Base-by-base conservation (phyloP, 108 stramenopile genomes). In the Nitzschia sp. region DNA sequence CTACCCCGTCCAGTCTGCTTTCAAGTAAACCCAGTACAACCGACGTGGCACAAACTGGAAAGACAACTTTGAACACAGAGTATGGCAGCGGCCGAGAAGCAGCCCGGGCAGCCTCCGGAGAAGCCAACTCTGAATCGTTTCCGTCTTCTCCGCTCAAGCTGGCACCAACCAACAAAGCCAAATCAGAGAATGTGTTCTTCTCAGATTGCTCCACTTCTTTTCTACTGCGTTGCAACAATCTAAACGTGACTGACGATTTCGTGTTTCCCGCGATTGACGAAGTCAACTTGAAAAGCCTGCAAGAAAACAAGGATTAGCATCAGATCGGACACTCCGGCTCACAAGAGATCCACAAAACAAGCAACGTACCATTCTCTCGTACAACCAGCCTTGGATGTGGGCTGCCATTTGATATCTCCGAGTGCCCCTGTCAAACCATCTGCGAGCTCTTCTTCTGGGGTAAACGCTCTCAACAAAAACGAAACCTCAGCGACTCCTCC, bases 21-120 rank as follows among this genome's bases (percentile, higher is more conserved):
- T 93, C 91, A n/a, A 93, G 43, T 64, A 90, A 90, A 42, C 88
- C 82, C 61, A 93, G 69, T 2, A 84, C 88, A 39, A 86, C 87
- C 63, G 80, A 83, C 6, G 91, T 90, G 9, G 91, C 87, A 44
- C 76, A 50, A 8, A 87, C 87, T 7, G 91, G 84, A 64, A 89
- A 89, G 55, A 78, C 62, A 7, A 87, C 75, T 37, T 83, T 85
- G 70, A 88, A 89, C 2, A 87, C 61, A 8, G 84, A 75, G 59
- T 80, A 87, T 0, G 87, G 83, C 3, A 77, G 69, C 10, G 79
- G 48, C 52, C 73, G 63, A 41, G 67, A 79, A 21, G 61, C 22
- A 39, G 72, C 57, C 56, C 64, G 57, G 25, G 53, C 41, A 10
- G 53, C 37, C 65, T 58, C 52, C n/a, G 61, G 43, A 24, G 75